Evolutionary conservation across 2,329 filamentous ascomycete species (phyloP).

Genomic region (Penicillium fuscoglaucum): DNA sequence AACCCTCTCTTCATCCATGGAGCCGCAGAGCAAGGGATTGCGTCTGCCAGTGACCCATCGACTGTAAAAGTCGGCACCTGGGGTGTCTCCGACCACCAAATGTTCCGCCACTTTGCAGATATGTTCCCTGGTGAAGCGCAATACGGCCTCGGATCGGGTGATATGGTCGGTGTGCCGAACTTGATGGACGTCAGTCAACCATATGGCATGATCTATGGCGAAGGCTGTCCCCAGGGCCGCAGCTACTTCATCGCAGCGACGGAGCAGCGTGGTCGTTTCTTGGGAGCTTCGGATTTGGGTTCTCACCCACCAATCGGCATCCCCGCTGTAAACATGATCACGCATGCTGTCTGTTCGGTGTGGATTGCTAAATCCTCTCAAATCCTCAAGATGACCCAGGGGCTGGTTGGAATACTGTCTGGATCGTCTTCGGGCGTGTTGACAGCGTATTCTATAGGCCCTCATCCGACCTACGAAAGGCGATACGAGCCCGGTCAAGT

Average conservation of each 20-base stretch:
- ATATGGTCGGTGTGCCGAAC: conserved; percentile 74
- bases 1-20: conserved; percentile 80
- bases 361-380: conserved; percentile 85
- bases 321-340: conserved; percentile 68
- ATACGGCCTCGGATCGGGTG: conserved; percentile 76
- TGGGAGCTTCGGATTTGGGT: conserved; percentile 62
- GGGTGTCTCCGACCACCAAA: conserved; percentile 74
- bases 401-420: conserved; percentile 76
- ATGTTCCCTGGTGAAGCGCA: conserved; percentile 69
- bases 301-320: conserved; percentile 70
- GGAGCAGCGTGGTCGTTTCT: conserved; percentile 74
- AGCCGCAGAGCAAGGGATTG: conserved; percentile 72
- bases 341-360: conserved; percentile 72
- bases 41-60: conserved; percentile 78
- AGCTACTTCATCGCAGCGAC: conserved; percentile 73
- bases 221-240: conserved; percentile 81
- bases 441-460: conserved; percentile 75
- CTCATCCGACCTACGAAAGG: conserved; percentile 58
- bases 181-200: conserved; percentile 87
- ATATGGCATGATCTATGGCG: conserved; percentile 79
- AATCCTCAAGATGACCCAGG: conserved; percentile 70
- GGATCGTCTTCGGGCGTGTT: conserved; percentile 83
- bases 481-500: conserved; percentile 72
- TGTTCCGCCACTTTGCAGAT: conserved; percentile 76
- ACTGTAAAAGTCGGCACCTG: conserved; percentile 74